These are phyloP conservation scores for Amylocystis lapponica DNA, from an alignment of 768 basidiomycete genomes.

Conservation along the genomic window DNA sequence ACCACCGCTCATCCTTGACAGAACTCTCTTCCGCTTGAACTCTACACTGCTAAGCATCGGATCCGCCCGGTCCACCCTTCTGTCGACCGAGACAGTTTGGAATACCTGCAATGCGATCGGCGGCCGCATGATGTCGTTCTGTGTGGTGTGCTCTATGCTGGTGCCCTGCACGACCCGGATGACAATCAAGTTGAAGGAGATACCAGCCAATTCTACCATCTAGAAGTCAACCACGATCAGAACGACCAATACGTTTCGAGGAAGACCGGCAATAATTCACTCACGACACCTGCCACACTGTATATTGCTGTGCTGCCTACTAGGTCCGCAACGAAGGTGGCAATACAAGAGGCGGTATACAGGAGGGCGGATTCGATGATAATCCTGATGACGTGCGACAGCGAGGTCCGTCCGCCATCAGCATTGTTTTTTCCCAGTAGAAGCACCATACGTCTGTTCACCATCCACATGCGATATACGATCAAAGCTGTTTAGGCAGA, in stretches of 20 bases:
- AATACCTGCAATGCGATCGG: too few species aligned
- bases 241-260: neutral
- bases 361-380: conserved; percentile 1
- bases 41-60: neutral
- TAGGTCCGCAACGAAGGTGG: neutral
- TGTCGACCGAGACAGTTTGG: too few species aligned
- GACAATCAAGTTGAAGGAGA: conserved; percentile 1
- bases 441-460: neutral
- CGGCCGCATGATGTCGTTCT: too few species aligned
- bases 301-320: neutral
- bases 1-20: too few species aligned
- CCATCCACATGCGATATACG: conserved; percentile 2
- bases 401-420: too few species aligned
- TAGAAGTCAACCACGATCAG: neutral
- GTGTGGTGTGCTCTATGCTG: too few species aligned
- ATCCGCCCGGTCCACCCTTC: neutral
- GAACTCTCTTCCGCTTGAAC: too few species aligned
- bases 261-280: neutral
- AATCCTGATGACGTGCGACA: neutral
- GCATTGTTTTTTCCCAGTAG: too few species aligned
- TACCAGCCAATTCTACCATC: neutral
- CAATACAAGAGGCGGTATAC: neutral
- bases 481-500: neutral
- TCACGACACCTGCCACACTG: neutral
- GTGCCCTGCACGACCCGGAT: too few species aligned